phyloP scores from a whole-genome alignment of 441 rosid genomes.

The Pelargonium cotyledonis region DNA sequence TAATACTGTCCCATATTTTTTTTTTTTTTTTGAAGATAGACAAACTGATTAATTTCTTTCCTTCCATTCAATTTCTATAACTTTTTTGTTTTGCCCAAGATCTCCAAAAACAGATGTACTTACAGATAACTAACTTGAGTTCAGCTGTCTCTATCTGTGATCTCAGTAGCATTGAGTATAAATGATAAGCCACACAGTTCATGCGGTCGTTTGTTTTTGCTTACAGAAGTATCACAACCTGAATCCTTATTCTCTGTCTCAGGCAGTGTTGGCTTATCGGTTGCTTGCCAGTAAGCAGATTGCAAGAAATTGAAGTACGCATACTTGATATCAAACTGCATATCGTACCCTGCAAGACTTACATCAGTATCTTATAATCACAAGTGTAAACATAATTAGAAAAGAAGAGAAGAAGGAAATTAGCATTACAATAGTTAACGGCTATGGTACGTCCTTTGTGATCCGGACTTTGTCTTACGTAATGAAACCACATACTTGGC shows the following conservation, averaged over 20 bases:
- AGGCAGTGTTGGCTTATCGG: conserved; percentile 14
- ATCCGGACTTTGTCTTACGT: conserved; percentile 72
- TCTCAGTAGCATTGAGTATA: no score
- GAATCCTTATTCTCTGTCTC: conserved; percentile 26
- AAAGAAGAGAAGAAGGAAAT: conserved; percentile 3
- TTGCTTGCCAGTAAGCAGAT: conserved; percentile 36
- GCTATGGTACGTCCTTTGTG: conserved; percentile 66
- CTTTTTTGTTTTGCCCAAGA: no score
- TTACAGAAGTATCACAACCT: conserved; percentile 13
- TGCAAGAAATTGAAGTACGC: conserved; percentile 85
- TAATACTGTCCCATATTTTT: no score
- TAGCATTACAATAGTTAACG: conserved; percentile 67
- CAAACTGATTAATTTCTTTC: no score
- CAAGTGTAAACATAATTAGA: not conserved
- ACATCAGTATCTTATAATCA: conserved; percentile 12
- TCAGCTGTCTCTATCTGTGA: no score
- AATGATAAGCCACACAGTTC: no score
- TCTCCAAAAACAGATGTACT: no score
- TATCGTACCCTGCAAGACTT: conserved; percentile 72
- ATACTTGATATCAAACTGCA: conserved; percentile 87
- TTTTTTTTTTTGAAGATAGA: no score
- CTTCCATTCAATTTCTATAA: no score
- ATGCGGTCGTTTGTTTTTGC: not conserved
- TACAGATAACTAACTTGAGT: no score
- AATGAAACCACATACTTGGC: conserved; percentile 98